These are phyloP conservation scores for Lactarius evosmus DNA, from an alignment of 768 basidiomycete species.

Conservation along the genomic window DNA sequence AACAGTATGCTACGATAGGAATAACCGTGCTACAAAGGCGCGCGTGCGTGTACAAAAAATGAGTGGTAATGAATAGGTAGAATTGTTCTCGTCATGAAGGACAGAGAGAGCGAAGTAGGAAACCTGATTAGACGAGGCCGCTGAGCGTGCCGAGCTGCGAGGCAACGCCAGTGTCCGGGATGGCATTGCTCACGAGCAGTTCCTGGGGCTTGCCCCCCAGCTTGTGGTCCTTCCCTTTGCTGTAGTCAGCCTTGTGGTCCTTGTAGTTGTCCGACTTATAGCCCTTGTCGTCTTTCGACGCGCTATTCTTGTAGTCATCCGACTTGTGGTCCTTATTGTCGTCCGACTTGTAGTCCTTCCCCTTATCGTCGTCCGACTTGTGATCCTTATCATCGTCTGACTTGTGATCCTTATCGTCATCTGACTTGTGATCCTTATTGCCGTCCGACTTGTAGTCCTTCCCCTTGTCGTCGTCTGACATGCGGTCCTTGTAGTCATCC, in stretches of 20 bases:
- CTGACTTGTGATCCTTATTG: no score
- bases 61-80: conserved; percentile 4
- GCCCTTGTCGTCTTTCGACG: background rate
- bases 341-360: background rate
- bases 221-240: no score
- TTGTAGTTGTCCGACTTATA: no score
- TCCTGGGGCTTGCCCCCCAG: background rate
- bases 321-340: background rate
- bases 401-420: background rate
- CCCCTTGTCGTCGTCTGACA: background rate
- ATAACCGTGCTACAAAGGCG: background rate
- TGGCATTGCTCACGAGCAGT: no score
- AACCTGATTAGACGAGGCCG: background rate
- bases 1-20: conserved; percentile 12
- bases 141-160: no score
- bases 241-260: no score
- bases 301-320: background rate
- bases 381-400: background rate
- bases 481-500: background rate
- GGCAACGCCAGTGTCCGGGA: no score
- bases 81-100: conserved; percentile 7
- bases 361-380: background rate
- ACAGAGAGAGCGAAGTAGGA: background rate
- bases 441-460: background rate
- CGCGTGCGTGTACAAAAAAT: conserved; percentile 2